Base-by-base conservation (phyloP, 306 rosid genomes). In the Mucuna pruriens region DNA sequence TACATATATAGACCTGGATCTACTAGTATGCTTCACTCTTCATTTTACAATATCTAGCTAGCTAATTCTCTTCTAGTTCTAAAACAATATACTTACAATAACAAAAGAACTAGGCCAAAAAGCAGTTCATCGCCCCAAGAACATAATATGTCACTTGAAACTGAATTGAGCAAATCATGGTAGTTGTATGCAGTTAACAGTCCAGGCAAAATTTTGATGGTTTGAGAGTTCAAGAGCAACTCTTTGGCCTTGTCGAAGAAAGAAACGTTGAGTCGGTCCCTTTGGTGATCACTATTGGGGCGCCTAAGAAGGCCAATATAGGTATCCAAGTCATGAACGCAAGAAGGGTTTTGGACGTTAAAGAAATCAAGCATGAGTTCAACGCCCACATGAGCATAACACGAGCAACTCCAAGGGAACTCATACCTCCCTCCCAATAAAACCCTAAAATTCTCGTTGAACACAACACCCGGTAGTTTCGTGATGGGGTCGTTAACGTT, bases 351-450 rank as follows among this genome's bases (percentile, higher is more conserved):
- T 71, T 91, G 93, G 42, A 95, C 81, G 78, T 89, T 90, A 83
- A 93, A 95, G 85, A 90, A 95, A 76, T 93, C 94, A 17, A 95
- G 89, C 36, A 84, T 49, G 26, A 95, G 79, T 51, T 95, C 99
- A 19, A 91, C 97, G 2, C 99, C 99, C 9, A 95, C 99, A 52
- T 95, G 99, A 5, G 94, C 91, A 63, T 95, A 95, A 52, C 97
- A 92, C 0, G 97, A 91, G 74, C 89, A 89, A 42, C 93, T 91
- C 93, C 91, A 86, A 0, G 94, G 97, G 3, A 89, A 85, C 77
- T 83, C 82, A 60, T 82, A 88, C 4, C 55, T 80, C 9, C 87
- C 91, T 19, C 90, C 94, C 84, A 90, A 87, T 77, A 85, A 88
- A 91, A 90, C 94, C 94, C 94, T 94, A 84, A 92, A 90, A 17